phyloP scores from a whole-genome alignment of 257 asterid genomes.

The Perilla frutescens region DNA sequence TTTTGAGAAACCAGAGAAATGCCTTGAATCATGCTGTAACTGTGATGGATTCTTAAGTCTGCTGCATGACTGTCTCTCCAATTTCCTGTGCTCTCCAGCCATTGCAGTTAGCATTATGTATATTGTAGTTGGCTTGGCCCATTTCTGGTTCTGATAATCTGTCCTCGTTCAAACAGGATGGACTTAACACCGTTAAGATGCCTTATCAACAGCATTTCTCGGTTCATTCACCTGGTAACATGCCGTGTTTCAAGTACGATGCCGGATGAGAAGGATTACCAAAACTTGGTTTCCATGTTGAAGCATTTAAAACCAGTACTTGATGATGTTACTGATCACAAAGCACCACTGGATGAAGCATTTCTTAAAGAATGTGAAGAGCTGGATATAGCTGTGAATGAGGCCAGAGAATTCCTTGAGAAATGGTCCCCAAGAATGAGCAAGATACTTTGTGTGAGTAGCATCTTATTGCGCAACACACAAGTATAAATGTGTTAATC shows the following conservation, averaged over 20 bases:
- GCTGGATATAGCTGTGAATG: slow-evolving; percentile 76
- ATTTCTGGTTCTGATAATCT: neutral
- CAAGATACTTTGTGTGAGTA: slow-evolving; percentile 86
- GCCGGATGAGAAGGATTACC: slow-evolving; percentile 75
- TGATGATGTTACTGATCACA: slow-evolving; percentile 56
- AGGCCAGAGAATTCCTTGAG: slow-evolving; percentile 87
- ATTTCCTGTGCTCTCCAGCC: neutral
- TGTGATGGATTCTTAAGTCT: neutral
- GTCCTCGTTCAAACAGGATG: slow-evolving; percentile 61
- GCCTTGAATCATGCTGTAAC: neutral
- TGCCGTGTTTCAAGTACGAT: slow-evolving; percentile 59
- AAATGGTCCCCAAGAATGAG: slow-evolving; percentile 91
- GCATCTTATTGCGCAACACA: slow-evolving; percentile 28
- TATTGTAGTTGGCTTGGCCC: neutral
- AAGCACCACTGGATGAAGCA: slow-evolving; percentile 55
- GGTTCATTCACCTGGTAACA: slow-evolving; percentile 85
- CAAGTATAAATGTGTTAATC: neutral
- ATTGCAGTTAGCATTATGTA: neutral
- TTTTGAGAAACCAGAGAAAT: neutral
- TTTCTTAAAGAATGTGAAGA: slow-evolving; percentile 70
- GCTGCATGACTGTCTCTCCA: neutral
- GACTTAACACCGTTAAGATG: slow-evolving; percentile 75
- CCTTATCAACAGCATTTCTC: slow-evolving; percentile 84
- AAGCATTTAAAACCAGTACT: slow-evolving; percentile 78
- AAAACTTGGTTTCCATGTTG: slow-evolving; percentile 55